Conservation (phyloP, 2,329 filamentous ascomycete genomes). For the Colletotrichum echinochloae region DNA sequence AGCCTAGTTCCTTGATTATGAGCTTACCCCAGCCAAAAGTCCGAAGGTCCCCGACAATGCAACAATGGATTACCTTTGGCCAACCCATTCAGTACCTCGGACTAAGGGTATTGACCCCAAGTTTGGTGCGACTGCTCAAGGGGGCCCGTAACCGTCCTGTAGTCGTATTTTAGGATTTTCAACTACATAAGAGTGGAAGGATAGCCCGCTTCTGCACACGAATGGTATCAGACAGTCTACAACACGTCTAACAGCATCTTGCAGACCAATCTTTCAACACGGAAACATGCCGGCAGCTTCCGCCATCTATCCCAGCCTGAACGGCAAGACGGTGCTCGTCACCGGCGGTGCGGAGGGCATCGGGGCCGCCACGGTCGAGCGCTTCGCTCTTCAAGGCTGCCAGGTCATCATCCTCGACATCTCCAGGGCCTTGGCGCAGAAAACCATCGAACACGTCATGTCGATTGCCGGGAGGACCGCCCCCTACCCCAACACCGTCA, state of each 20-base stretch:
- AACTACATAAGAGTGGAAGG: not conserved
- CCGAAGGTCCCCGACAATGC: not conserved
- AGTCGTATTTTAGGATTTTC: not conserved
- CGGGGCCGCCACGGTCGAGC: constrained; percentile 57
- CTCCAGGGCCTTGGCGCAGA: constrained; percentile 47
- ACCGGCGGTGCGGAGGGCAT: constrained; percentile 62
- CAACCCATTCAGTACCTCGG: too few relatives aligned
- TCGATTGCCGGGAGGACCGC: not conserved
- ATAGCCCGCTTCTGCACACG: not conserved
- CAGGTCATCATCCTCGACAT: constrained; percentile 59
- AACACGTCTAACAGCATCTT: not conserved
- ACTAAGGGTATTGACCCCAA: not conserved
- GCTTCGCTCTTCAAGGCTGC: constrained; percentile 59
- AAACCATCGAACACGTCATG: constrained; percentile 45
- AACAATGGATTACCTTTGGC: not conserved
- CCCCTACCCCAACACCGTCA: not conserved
- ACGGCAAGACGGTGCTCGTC: constrained; percentile 55
- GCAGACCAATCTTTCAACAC: not conserved
- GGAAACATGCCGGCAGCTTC: not conserved
- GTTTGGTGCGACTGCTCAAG: too few relatives aligned
- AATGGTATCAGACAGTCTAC: not conserved
- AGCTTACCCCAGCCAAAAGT: not conserved
- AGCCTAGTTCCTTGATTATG: not conserved
- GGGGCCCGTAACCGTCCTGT: not conserved
- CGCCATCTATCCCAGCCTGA: constrained; percentile 57